Conservation (phyloP, 495 filamentous ascomycete species). For the Aspergillus baeticus region DNA sequence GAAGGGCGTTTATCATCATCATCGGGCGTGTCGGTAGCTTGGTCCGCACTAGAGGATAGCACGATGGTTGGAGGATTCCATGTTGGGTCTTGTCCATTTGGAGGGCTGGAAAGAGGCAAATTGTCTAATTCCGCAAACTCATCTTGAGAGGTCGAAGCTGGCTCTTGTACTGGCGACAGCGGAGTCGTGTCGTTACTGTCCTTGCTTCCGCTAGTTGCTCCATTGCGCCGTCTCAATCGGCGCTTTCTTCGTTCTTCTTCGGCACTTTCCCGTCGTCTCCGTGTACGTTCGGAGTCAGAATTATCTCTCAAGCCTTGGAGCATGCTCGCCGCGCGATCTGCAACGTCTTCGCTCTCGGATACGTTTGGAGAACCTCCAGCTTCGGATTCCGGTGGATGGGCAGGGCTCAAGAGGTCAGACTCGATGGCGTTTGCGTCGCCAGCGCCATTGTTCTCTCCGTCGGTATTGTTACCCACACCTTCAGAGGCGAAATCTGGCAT, state of each 20-base stretch:
- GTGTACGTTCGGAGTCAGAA: slow-evolving; percentile 55
- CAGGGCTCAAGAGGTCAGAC: slow-evolving; percentile 40
- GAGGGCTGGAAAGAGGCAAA: slow-evolving; percentile 25
- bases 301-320: slow-evolving; percentile 76
- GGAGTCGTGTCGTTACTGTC: slow-evolving; percentile 40
- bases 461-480: slow-evolving; percentile 26
- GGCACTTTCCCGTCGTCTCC: slow-evolving; percentile 64
- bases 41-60: slow-evolving; percentile 33
- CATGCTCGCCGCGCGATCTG: slow-evolving; percentile 77
- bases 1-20: slow-evolving; percentile 16
- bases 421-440: slow-evolving; percentile 27
- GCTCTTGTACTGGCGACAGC: slow-evolving; percentile 36
- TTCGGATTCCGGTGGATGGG: slow-evolving; percentile 35
- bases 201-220: slow-evolving; percentile 44
- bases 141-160: slow-evolving; percentile 26
- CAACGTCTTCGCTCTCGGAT: slow-evolving; percentile 70
- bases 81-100: slow-evolving; percentile 22
- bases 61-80: slow-evolving; percentile 35
- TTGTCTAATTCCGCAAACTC: slow-evolving; percentile 28
- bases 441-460: slow-evolving; percentile 23
- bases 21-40: slow-evolving; percentile 27
- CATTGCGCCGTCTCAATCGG: slow-evolving; percentile 56
- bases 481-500: slow-evolving; percentile 64
- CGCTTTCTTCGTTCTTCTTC: slow-evolving; percentile 67
- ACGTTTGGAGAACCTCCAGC: slow-evolving; percentile 35